Percentiles rank a stretch among this genome's conserved stretches.
phyloP scores from a whole-genome alignment of 2,329 filamentous ascomycete genomes.

The Xylariaceae sp. region DNA sequence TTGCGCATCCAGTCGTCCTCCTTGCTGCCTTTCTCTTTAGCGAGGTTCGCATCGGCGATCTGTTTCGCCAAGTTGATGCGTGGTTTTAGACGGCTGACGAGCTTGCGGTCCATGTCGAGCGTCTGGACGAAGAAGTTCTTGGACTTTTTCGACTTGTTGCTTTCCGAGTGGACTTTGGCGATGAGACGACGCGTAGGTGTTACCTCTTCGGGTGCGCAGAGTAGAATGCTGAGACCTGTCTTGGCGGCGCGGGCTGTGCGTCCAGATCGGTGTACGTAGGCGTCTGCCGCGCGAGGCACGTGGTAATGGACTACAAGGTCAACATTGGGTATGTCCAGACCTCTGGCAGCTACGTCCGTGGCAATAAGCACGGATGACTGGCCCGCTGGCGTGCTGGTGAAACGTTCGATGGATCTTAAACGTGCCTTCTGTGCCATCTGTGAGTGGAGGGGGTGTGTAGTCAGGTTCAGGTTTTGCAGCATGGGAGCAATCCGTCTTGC shows the following conservation, averaged over 20 bases:
- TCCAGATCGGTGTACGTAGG: constrained; percentile 92
- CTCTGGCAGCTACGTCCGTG: constrained; percentile 89
- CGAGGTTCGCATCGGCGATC: constrained; percentile 75
- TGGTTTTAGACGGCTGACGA: constrained; percentile 71
- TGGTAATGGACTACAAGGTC: constrained; percentile 94
- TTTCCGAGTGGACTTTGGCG: constrained; percentile 75
- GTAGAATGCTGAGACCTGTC: constrained; percentile 75
- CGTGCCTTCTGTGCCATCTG: constrained; percentile 96
- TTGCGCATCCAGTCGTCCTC: constrained; percentile 81
- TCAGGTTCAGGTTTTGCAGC: constrained; percentile 75
- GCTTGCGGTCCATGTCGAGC: constrained; percentile 75
- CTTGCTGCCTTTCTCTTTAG: constrained; percentile 80
- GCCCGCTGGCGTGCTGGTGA: constrained; percentile 60
- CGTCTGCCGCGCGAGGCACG: constrained; percentile 83
- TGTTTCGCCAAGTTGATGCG: constrained; percentile 79
- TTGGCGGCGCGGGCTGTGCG: constrained; percentile 82
- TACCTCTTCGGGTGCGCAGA: constrained; percentile 90
- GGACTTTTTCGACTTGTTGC: constrained; percentile 41
- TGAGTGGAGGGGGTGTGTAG: constrained; percentile 77
- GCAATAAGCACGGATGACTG: constrained; percentile 70
- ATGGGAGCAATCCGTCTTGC: constrained; percentile 83
- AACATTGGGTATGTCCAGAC: constrained; percentile 87
- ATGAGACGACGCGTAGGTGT: constrained; percentile 77
- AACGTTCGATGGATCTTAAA: constrained; percentile 86
- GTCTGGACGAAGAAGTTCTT: constrained; percentile 70